phyloP scores from a whole-genome alignment of 768 basidiomycete species.

The Trametes villosa region DNA sequence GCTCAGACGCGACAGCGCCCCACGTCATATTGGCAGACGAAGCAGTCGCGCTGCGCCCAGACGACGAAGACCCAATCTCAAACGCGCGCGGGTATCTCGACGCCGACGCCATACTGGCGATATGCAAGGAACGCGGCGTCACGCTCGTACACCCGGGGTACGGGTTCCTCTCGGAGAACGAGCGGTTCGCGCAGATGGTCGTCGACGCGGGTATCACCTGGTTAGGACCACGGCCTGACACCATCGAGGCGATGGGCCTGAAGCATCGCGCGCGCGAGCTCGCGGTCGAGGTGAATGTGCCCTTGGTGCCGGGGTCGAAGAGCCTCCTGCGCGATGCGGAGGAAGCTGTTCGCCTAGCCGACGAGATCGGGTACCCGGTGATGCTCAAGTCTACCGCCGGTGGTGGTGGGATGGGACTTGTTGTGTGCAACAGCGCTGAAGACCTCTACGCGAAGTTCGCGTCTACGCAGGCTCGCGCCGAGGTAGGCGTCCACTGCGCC shows the following conservation, averaged over 20 bases:
- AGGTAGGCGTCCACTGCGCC: constrained; percentile 39
- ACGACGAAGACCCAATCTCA: constrained; percentile 31
- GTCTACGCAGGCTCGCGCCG: constrained; percentile 45
- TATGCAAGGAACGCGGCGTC: constrained; percentile 45
- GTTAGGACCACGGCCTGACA: constrained; percentile 57
- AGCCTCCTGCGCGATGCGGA: constrained; percentile 47
- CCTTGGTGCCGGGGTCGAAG: constrained; percentile 60
- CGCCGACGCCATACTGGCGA: constrained; percentile 41
- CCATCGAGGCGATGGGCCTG: constrained; percentile 59
- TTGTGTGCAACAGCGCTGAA: constrained; percentile 49
- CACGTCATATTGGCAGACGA: constrained; percentile 64
- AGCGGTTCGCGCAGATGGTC: constrained; percentile 53
- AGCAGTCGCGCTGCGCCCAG: constrained; percentile 41
- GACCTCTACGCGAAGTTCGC: constrained; percentile 45
- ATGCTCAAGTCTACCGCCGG: constrained; percentile 72
- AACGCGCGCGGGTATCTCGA: constrained; percentile 53
- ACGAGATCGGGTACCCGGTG: constrained; percentile 57
- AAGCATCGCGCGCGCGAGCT: constrained; percentile 61
- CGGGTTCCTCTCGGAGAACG: constrained; percentile 69
- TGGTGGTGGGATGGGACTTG: constrained; percentile 72
- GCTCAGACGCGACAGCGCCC: constrained; percentile 58
- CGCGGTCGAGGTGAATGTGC: constrained; percentile 52
- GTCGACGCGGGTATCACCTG: constrained; percentile 54
- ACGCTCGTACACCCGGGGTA: constrained; percentile 68
- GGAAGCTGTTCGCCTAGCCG: constrained; percentile 47